Percentiles rank a stretch among this genome's conserved stretches.
These are phyloP conservation scores for Salix udensis DNA, from an alignment of 345 rosid species.

Conservation along the genomic window DNA sequence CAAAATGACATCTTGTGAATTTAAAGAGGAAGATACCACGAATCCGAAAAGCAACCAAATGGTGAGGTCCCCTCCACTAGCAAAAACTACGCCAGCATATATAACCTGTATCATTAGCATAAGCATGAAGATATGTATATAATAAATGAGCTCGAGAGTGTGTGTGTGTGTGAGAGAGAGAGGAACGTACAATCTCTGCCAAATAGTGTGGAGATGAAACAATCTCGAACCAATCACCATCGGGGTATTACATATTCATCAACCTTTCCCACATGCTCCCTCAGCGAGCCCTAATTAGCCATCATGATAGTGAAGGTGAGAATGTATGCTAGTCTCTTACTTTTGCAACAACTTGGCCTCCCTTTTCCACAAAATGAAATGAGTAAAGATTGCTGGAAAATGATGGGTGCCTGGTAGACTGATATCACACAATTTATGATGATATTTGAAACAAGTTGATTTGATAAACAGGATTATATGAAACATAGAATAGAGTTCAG, in stretches of 20 bases:
- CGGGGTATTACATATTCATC: slow-evolving; percentile 48
- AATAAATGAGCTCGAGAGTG: background rate
- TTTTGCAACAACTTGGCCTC: background rate
- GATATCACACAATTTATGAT: background rate
- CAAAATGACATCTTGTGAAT: background rate
- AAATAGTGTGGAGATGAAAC: slow-evolving; percentile 74
- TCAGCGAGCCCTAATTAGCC: slow-evolving; percentile 48
- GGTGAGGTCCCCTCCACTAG: slow-evolving; percentile 73
- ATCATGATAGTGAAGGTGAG: background rate
- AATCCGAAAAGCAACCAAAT: slow-evolving; percentile 59
- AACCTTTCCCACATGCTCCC: slow-evolving; percentile 30
- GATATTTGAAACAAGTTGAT: background rate
- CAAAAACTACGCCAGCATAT: slow-evolving; percentile 58
- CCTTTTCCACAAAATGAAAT: background rate
- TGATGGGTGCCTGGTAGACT: background rate
- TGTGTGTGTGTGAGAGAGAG: background rate
- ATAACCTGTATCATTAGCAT: slow-evolving; percentile 45
- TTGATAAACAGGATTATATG: background rate
- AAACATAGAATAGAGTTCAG: background rate
- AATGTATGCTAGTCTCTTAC: background rate
- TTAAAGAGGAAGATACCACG: slow-evolving; percentile 40
- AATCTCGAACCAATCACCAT: slow-evolving; percentile 81
- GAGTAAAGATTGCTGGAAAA: background rate
- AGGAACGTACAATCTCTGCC: slow-evolving; percentile 66
- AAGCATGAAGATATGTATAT: background rate